These are phyloP conservation scores for Arthrinium puccinioides DNA, from an alignment of 2,329 filamentous ascomycete genomes.

Conservation along the genomic window DNA sequence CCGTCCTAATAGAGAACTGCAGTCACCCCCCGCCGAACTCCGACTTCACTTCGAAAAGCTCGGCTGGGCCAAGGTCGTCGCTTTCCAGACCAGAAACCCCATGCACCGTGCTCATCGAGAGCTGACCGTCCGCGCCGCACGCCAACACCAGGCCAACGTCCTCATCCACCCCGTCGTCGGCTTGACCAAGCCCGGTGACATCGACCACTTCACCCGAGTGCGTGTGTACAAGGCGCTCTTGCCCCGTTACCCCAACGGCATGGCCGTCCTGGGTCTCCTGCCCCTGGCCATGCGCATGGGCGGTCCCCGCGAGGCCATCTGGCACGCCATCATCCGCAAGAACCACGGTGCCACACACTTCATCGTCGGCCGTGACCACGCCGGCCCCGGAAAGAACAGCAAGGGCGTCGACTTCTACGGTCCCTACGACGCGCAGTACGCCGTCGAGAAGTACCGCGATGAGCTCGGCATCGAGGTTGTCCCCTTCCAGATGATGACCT, in stretches of 20 bases:
- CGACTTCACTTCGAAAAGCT: slow-evolving; percentile 98
- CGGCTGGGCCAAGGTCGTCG: slow-evolving; percentile 94
- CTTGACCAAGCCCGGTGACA: slow-evolving; percentile 97
- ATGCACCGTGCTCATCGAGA: slow-evolving; percentile 99
- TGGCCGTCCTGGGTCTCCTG: slow-evolving; percentile 92
- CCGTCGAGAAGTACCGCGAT: slow-evolving; percentile 90
- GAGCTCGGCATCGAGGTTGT: slow-evolving; percentile 99
- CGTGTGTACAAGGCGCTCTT: slow-evolving; percentile 97
- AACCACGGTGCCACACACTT: slow-evolving; percentile 99
- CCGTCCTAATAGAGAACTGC: slow-evolving; percentile 8
- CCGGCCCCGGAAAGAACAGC: slow-evolving; percentile 96
- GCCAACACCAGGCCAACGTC: slow-evolving; percentile 93
- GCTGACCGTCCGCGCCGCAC: slow-evolving; percentile 92
- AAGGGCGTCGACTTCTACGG: slow-evolving; percentile 96
- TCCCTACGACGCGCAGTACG: slow-evolving; percentile 93
- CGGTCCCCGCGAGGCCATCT: slow-evolving; percentile 94
- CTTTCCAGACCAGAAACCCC: slow-evolving; percentile 98
- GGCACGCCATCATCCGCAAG: slow-evolving; percentile 99
- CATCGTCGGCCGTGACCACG: slow-evolving; percentile 97
- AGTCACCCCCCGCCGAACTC: slow-evolving; percentile 91
- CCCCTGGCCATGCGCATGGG: slow-evolving; percentile 99
- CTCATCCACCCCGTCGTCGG: slow-evolving; percentile 98
- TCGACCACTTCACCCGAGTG: slow-evolving; percentile 98
- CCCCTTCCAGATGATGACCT: slow-evolving; percentile 99
- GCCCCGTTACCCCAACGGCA: slow-evolving; percentile 95